Evolutionary conservation across 2,329 filamentous ascomycete species (phyloP).

Genomic region (Sarocladium strictum): DNA sequence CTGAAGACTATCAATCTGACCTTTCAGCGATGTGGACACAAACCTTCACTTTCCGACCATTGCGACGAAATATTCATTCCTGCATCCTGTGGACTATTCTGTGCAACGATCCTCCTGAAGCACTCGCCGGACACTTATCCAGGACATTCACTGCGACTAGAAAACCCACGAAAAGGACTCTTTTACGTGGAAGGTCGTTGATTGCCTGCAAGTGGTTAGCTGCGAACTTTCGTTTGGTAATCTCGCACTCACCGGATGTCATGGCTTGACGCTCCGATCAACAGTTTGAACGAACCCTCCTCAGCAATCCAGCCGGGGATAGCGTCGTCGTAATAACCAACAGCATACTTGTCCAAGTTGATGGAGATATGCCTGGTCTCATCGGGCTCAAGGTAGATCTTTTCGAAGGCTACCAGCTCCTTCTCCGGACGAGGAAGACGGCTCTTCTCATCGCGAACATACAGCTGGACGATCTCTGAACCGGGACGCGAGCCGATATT

Average conservation of each 20-base stretch:
- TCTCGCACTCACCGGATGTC: constrained; percentile 14
- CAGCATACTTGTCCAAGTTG: constrained; percentile 42
- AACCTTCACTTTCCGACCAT: too few relatives aligned
- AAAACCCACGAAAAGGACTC: constrained; percentile 64
- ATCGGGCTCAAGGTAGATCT: constrained; percentile 52
- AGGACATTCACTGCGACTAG: constrained; percentile 23
- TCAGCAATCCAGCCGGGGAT: constrained; percentile 59
- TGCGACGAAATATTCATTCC: too few relatives aligned
- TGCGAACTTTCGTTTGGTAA: not conserved
- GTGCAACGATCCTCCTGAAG: too few relatives aligned
- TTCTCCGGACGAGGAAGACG: constrained; percentile 61
- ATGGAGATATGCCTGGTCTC: constrained; percentile 46
- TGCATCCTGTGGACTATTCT: too few relatives aligned
- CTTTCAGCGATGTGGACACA: too few relatives aligned
- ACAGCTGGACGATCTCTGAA: constrained; percentile 61
- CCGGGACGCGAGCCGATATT: constrained; percentile 53
- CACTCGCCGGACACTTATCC: too few relatives aligned
- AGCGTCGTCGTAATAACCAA: constrained; percentile 57
- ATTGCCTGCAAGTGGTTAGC: constrained; percentile 31
- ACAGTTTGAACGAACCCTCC: constrained; percentile 53
- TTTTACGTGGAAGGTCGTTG: constrained; percentile 49
- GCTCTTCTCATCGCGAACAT: constrained; percentile 58
- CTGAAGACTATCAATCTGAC: not conserved
- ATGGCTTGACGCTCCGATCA: constrained; percentile 31
- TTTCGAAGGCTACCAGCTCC: constrained; percentile 65